Base-by-base conservation (phyloP, 495 filamentous ascomycete genomes). In the Talaromyces wortmannii region DNA sequence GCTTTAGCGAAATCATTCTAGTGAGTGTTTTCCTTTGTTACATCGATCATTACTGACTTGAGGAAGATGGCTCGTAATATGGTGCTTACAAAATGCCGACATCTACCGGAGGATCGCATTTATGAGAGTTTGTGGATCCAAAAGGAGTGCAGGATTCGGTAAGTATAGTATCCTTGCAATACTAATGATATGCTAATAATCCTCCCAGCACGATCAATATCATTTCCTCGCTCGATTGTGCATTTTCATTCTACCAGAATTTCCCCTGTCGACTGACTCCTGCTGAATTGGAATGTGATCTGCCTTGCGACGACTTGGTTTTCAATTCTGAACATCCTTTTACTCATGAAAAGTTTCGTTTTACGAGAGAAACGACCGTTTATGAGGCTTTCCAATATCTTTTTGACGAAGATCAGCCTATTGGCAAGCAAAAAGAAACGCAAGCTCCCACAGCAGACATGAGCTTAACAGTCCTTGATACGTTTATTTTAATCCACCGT, bases 401-500 rank as follows among this genome's bases (percentile, higher is more conserved):
- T 0, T 74, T 77, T 29, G 60, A 69, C 10, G 62, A 61, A 2
- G 65, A 58, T 0, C 44, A 55, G 1, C 10, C 48, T 18, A 5
- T 45, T 31, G 15, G 7, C n/a, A 30, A 18, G 51, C 6, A 56
- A 56, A 0, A 48, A 57, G 7, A 50, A 49, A 0, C 50, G 56
- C 1, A 40, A 62, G 13, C 36, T 48, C 16, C 47, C 7, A 42
- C 15, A 10, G 15, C 53, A 60, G n/a, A 30, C 36, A 61, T 67
- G 53, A 54, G 57, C 10, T 53, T 73, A 3, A 74, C 65, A 0
- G 58, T 70, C 3, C 29, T 74, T 5, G 74, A 77, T 51, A 75
- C 73, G 70, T 77, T 74, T 52, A 67, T 75, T 4, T 44, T 77
- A 15, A 74, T 77, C 23, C 74, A 77, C 50, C 45, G 74, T 76